phyloP scores from a whole-genome alignment of 148 eudicot genomes.

The Limonium bicolor region DNA sequence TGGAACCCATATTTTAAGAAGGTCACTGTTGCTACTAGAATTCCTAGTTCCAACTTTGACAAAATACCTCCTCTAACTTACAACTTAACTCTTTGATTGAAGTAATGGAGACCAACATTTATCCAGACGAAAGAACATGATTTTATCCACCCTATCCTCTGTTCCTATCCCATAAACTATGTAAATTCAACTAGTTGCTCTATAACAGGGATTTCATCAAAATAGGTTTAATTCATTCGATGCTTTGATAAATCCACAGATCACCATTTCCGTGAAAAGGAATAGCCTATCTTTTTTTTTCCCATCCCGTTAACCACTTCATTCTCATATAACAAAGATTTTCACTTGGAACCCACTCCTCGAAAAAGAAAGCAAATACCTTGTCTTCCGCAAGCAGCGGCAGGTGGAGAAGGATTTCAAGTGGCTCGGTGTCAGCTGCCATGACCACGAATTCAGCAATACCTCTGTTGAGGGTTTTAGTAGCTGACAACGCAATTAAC shows the following conservation, averaged over 20 bases:
- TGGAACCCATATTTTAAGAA: no score
- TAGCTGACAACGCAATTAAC: conserved; percentile 23
- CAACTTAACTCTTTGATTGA: no score
- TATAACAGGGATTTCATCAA: no score
- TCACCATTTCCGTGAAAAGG: not conserved
- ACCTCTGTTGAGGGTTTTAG: conserved; percentile 71
- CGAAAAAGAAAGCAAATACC: conserved; percentile 17
- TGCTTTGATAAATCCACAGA: not conserved
- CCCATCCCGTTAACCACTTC: not conserved
- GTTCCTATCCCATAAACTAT: no score
- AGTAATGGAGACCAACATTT: no score
- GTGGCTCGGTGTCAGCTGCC: conserved; percentile 84
- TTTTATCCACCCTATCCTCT: no score
- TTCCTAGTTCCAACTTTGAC: no score
- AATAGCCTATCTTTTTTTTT: not conserved
- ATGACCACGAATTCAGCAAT: conserved; percentile 71
- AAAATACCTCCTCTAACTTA: no score
- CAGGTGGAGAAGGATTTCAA: conserved; percentile 77
- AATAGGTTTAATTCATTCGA: not conserved
- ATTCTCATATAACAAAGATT: not conserved
- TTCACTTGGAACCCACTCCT: not conserved
- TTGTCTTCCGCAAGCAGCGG: conserved; percentile 76
- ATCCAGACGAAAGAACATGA: no score
- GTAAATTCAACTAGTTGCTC: no score
- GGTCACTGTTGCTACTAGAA: no score